These are phyloP conservation scores for Tylopilus felleus DNA, from an alignment of 768 basidiomycete genomes.

Conservation along the genomic window DNA sequence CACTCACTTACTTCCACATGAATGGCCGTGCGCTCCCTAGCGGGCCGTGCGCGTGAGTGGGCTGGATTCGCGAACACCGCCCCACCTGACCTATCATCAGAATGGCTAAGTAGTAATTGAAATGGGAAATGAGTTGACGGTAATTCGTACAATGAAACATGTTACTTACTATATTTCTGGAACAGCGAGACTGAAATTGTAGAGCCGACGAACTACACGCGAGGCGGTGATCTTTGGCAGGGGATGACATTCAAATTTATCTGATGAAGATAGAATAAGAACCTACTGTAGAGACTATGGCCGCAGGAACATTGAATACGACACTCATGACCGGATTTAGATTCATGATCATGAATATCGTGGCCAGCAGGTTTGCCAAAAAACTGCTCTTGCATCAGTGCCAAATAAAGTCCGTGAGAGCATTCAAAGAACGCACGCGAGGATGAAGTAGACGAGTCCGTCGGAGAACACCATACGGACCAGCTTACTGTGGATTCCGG, in stretches of 20 bases:
- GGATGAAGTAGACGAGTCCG: slow-evolving; percentile 70
- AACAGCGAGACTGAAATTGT: slow-evolving; percentile 39
- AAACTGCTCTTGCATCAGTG: slow-evolving; percentile 30
- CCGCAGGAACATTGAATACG: slow-evolving; percentile 64
- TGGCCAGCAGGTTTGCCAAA: slow-evolving; percentile 40
- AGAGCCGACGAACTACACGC: slow-evolving; percentile 56
- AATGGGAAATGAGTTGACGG: not conserved
- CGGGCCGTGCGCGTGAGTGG: slow-evolving; percentile 14
- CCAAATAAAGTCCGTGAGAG: slow-evolving; percentile 24
- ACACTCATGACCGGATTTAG: slow-evolving; percentile 66
- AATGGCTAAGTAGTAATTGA: slow-evolving; percentile 16
- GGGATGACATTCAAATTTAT: not conserved
- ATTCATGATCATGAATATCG: slow-evolving; percentile 62
- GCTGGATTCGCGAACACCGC: slow-evolving; percentile 15
- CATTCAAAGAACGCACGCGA: slow-evolving; percentile 49
- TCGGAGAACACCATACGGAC: slow-evolving; percentile 66
- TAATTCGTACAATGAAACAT: not conserved
- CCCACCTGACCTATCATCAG: slow-evolving; percentile 17
- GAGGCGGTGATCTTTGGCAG: slow-evolving; percentile 53
- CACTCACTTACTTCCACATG: slow-evolving; percentile 34
- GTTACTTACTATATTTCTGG: slow-evolving; percentile 31
- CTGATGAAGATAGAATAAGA: not conserved
- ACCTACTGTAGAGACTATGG: slow-evolving; percentile 49
- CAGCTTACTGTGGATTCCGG: slow-evolving; percentile 42
- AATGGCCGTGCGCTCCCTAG: slow-evolving; percentile 21